Evolutionary conservation across 768 basidiomycete genomes (phyloP), one percentile per base, ranked within the genome.

Genomic region (Boletus tylopilopsis): DNA sequence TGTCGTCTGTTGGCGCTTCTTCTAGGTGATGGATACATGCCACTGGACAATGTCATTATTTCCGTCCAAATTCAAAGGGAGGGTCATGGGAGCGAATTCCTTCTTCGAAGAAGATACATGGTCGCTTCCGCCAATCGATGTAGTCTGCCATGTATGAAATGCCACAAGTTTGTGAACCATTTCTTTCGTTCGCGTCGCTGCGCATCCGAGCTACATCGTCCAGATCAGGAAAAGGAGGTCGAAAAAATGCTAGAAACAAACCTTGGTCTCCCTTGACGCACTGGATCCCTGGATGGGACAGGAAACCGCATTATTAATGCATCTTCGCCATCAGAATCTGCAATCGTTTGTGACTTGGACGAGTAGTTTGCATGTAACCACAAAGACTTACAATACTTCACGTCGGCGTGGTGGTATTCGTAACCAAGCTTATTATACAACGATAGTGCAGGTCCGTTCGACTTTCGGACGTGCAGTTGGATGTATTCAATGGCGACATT

Each of bases 381-480:
- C 33, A 30, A 29, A 23, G 27, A 54, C 67, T 32, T 16, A 69
- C 67, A 67, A 33, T 67, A 69, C 34, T 51, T 57, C 2, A 16
- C 16, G 1, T 55, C 67, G 12, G 53, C 27, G 6, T 38, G 39
- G 35, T 57, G 40, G 15, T 36, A n/a, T 11, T 19, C 4, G 45
- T 66, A 67, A 24, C 65, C 66, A 10, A 67, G 60, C 15, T 56
- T 61, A 2, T 51, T 33, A 22, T 67, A 67, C 5, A 69, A 33
- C 8, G 53, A 47, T 27, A 32, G 39, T 13, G 66, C 66, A 10
- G 57, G 51, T 23, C 36, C 60, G 38, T 67, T 67, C 24, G 66
- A 65, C 25, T 33, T 63, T 35, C 66, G 61, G 30, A 67, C 67
- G 2, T 69, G 58, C 29, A 67, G 27, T 29, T 69, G 58, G 37